Conservation (phyloP, 768 basidiomycete genomes). For the Lentinula sp. region DNA sequence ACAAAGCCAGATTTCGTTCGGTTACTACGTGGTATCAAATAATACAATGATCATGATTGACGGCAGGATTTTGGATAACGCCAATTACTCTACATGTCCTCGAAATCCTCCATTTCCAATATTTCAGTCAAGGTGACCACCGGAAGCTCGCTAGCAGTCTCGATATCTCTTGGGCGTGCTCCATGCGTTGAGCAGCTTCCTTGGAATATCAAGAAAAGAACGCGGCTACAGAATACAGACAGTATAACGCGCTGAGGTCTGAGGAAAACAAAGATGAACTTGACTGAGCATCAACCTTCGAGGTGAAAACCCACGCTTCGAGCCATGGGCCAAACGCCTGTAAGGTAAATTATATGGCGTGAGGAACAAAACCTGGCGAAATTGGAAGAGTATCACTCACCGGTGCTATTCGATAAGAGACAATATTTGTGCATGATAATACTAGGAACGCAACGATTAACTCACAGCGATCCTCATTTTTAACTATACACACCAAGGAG, state of each 20-base stretch:
- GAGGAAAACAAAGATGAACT: background rate
- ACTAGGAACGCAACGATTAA: background rate
- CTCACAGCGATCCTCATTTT: background rate
- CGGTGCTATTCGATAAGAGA: conserved; percentile 30
- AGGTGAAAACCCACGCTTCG: conserved; percentile 24
- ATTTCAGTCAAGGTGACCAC: background rate
- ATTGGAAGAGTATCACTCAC: conserved; percentile 17
- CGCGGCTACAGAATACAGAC: conserved; percentile 34
- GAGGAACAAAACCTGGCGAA: background rate
- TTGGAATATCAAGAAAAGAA: conserved; percentile 32
- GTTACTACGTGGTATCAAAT: background rate
- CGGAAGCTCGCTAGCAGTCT: background rate
- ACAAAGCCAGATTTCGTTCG: background rate
- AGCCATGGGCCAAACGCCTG: conserved; percentile 37
- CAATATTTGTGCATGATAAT: conserved; percentile 22
- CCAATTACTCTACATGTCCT: background rate
- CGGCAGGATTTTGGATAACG: no score
- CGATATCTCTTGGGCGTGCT: conserved; percentile 5
- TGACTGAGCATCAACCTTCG: background rate
- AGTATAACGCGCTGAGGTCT: conserved; percentile 40
- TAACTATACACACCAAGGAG: conserved; percentile 22
- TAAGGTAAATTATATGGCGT: background rate
- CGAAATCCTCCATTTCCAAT: background rate
- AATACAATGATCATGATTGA: no score
- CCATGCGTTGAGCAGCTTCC: conserved; percentile 12